Evolutionary conservation across 164 flowering plant species (phyloP), one percentile per base, ranked within the genome.

Genomic region (Sextonia rubra): DNA sequence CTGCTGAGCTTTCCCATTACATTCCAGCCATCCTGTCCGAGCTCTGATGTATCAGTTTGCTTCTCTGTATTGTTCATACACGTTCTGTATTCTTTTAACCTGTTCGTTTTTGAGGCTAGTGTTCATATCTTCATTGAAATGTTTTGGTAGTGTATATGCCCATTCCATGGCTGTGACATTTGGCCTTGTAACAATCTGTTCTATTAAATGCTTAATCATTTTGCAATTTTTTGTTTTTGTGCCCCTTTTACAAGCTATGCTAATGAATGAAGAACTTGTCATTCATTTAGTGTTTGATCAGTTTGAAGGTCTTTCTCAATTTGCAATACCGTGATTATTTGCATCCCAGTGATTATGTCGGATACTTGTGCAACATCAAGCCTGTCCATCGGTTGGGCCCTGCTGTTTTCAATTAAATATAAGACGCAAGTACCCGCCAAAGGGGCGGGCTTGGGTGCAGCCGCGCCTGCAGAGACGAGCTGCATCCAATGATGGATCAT

Each of bases 11-110:
- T 30, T 96, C 98, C 29, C 99, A 96, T 77, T 96, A 93, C 81
- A 96, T 96, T 63, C 99, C 99, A 7, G 99, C 99, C 68, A 93
- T 95, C 77, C 93, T 93, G 18, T 93, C 99, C 0, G 99, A 95
- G 79, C 94, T 95, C 20, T 91, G 78, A 85, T 7, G 37, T 64
- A 2, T 47, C 12, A 26, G 32, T 12, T 17, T 14, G 52, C 26
- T 81, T 48, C 17, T 47, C n/a, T 71, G 47, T 30, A 48, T 37
- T 74, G 77, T 74, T 32, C 69, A 56, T 68, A 69, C 62, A 44
- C 20, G 20, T 9, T 44, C 66, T 61, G 32, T 71, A 58, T 69
- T 55, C 47, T 69, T 69, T 55, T 12, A 48, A 9, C 62, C 63
- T 30, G 44, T 30, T 55, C 56, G 61, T 30, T 12, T 22, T 12